A percentile compares a stretch with the other conserved stretches of the same genome.
phyloP scores from a whole-genome alignment of 768 basidiomycete genomes.

The Kwoniella dejecticola region DNA sequence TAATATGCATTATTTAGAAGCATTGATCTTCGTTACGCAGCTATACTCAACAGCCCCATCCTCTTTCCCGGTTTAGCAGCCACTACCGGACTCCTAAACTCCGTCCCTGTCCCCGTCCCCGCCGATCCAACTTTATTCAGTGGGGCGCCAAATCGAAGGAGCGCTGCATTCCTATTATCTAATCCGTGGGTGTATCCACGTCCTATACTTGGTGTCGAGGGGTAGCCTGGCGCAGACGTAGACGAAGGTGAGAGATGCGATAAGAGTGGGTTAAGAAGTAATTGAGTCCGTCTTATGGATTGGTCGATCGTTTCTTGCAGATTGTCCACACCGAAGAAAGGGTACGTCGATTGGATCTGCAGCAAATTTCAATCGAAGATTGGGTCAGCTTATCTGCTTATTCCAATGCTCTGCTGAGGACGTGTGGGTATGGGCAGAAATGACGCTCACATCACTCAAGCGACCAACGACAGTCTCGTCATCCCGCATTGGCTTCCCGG shows the following conservation, averaged over 20 bases:
- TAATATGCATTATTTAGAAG: neutral
- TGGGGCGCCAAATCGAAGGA: conserved; percentile 39
- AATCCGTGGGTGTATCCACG: conserved; percentile 1
- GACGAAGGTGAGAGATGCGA: conserved; percentile 21
- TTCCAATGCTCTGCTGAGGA: too few relatives aligned
- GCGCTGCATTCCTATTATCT: conserved; percentile 18
- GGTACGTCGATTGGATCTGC: neutral
- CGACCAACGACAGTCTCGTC: conserved; percentile 20
- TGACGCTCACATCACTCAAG: conserved; percentile 31
- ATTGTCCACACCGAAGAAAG: neutral
- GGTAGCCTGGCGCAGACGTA: too few relatives aligned
- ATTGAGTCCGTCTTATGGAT: conserved; percentile 36
- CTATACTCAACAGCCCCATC: conserved; percentile 48
- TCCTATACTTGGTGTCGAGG: neutral
- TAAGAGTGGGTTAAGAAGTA: conserved; percentile 40
- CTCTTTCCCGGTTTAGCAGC: conserved; percentile 51
- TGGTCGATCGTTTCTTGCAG: conserved; percentile 29
- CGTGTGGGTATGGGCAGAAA: too few relatives aligned
- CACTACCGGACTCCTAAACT: conserved; percentile 46
- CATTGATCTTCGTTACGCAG: conserved; percentile 11
- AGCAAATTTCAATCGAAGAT: neutral
- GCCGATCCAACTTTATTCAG: neutral
- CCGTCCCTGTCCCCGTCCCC: conserved; percentile 15
- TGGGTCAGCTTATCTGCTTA: neutral
- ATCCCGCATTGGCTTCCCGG: conserved; percentile 15